Conservation (phyloP, 768 basidiomycete species). For the Tricholoma matsutake region DNA sequence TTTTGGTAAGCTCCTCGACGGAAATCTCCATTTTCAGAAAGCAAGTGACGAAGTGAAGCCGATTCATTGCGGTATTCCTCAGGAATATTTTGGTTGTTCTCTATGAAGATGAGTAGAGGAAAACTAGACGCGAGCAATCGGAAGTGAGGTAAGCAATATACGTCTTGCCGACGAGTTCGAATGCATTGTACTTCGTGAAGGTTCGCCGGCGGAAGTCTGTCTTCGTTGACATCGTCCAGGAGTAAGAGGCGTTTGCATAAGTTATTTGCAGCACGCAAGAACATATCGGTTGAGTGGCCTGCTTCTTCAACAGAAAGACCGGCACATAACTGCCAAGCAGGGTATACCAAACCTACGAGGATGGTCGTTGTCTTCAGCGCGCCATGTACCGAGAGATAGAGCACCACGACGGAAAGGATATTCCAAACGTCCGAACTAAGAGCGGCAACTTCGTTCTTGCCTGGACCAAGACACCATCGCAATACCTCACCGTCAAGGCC, state of each 20-base stretch:
- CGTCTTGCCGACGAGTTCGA: conserved; percentile 63
- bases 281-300: conserved; percentile 41
- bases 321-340: conserved; percentile 66
- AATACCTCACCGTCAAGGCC: conserved; percentile 71
- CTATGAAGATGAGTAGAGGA: conserved; percentile 68
- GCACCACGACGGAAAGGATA: conserved; percentile 55
- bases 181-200: conserved; percentile 68
- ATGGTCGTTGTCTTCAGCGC: conserved; percentile 72
- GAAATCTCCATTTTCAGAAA: conserved; percentile 67
- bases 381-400: conserved; percentile 63
- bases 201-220: conserved; percentile 40
- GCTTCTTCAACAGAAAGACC: conserved; percentile 33
- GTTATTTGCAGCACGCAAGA: conserved; percentile 60
- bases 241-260: conserved; percentile 62
- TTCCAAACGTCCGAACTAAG: conserved; percentile 66
- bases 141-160: conserved; percentile 68
- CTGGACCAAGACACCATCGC: conserved; percentile 69
- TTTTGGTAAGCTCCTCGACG: conserved; percentile 75
- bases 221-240: conserved; percentile 41
- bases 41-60: conserved; percentile 48
- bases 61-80: conserved; percentile 47
- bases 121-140: conserved; percentile 57
- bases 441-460: conserved; percentile 58
- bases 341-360: conserved; percentile 72
- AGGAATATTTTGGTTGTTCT: conserved; percentile 55